These are phyloP conservation scores for Fraxinus dipetala DNA, from an alignment of 305 asterid species.

Conservation along the genomic window DNA sequence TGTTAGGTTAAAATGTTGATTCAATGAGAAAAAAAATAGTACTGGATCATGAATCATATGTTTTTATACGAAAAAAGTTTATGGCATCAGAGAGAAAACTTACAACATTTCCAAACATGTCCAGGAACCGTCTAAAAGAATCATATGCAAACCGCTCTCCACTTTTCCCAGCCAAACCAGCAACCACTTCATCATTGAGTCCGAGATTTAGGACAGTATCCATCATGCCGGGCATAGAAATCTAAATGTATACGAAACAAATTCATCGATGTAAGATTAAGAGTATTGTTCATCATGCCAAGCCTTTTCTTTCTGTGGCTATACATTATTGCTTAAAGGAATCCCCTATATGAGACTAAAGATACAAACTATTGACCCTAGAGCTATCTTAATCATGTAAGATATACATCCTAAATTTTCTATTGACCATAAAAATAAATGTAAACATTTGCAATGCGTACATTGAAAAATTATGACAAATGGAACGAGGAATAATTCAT, in stretches of 20 bases:
- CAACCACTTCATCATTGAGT: conserved; percentile 80
- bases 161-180: conserved; percentile 84
- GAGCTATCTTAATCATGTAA: background rate
- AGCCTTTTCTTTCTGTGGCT: background rate
- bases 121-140: conserved; percentile 83
- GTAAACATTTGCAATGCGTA: background rate
- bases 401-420: background rate
- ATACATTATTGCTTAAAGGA: background rate
- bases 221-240: conserved; percentile 99
- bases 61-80: background rate
- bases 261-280: background rate
- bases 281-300: background rate
- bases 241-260: conserved; percentile 35
- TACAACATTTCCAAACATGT: conserved; percentile 96
- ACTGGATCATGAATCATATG: background rate
- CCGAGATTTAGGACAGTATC: conserved; percentile 97
- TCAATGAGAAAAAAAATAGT: background rate
- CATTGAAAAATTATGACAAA: background rate
- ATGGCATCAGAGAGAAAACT: conserved; percentile 26
- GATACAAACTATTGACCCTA: background rate
- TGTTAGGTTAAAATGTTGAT: background rate
- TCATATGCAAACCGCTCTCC: conserved; percentile 93
- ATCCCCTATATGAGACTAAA: background rate
- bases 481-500: background rate
- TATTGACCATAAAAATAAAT: background rate